phyloP scores from a whole-genome alignment of 2,329 filamentous ascomycete species.

The Diaporthe sp. region DNA sequence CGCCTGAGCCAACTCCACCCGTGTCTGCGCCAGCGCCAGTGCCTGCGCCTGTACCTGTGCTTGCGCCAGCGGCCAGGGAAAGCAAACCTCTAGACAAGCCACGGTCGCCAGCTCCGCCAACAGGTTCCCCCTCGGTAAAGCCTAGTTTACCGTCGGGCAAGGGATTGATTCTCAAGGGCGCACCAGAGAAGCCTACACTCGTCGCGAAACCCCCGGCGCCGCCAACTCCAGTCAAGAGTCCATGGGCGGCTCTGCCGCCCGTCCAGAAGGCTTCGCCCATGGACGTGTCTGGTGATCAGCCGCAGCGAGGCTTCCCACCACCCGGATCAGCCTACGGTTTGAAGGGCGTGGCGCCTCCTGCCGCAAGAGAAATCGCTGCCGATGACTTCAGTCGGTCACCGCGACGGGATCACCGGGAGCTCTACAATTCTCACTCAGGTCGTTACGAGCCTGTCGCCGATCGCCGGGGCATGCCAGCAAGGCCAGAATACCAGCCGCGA shows the following conservation, averaged over 20 bases:
- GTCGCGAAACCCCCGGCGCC: constrained; percentile 79
- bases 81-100: constrained; percentile 57
- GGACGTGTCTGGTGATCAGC: constrained; percentile 61
- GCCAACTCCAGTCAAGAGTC: constrained; percentile 84
- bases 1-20: constrained; percentile 47
- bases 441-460: constrained; percentile 91
- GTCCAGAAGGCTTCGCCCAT: constrained; percentile 85
- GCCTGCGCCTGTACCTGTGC: constrained; percentile 44
- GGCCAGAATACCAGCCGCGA: constrained; percentile 76
- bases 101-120: constrained; percentile 51
- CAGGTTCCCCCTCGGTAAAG: constrained; percentile 59
- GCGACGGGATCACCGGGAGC: constrained; percentile 86
- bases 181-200: constrained; percentile 78
- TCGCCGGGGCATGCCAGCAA: constrained; percentile 75
- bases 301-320: constrained; percentile 61
- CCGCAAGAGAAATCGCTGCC: constrained; percentile 87
- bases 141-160: constrained; percentile 67
- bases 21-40: constrained; percentile 45
- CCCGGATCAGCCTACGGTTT: constrained; percentile 68
- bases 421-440: constrained; percentile 96
- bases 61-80: constrained; percentile 45
- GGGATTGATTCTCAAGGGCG: constrained; percentile 75
- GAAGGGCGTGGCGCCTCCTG: constrained; percentile 67
- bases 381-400: constrained; percentile 91
- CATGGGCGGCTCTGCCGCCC: constrained; percentile 90